A percentile compares a stretch with the other conserved stretches of the same genome.
Conservation (phyloP, 306 rosid species). For the Cucurbita maxima region DNA sequence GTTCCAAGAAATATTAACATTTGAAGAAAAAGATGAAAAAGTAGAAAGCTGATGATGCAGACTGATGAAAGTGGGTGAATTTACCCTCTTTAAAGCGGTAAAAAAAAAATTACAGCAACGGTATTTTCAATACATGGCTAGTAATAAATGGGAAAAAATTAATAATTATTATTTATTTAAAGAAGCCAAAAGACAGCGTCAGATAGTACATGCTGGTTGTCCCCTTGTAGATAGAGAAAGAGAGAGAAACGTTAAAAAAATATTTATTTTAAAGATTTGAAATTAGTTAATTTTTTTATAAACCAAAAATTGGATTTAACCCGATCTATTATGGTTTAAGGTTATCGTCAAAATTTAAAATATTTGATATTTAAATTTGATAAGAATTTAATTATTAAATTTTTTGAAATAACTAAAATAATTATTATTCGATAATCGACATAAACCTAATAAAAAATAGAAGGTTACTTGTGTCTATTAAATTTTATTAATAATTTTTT, state of each 20-base stretch:
- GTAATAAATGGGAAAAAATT: neutral
- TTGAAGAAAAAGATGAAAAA: neutral
- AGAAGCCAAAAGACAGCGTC: conserved; percentile 28
- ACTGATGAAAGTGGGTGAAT: conserved; percentile 24
- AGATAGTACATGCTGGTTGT: conserved; percentile 43
- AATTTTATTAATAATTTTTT: no score
- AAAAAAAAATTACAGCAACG: neutral
- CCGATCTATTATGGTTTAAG: no score
- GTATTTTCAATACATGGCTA: neutral
- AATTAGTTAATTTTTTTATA: no score
- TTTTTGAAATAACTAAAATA: no score
- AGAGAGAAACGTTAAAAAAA: neutral
- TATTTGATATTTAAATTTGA: no score
- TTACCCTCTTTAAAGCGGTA: conserved; percentile 33
- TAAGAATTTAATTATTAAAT: no score
- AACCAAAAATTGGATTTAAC: no score
- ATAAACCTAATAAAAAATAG: no score
- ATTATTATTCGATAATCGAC: no score
- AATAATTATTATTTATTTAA: conserved; percentile 2
- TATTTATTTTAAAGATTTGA: no score
- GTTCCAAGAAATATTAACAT: neutral
- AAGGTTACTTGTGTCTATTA: no score
- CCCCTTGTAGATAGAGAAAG: conserved; percentile 18
- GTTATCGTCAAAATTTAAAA: no score
- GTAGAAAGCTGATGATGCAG: neutral